A percentile compares a stretch with the other conserved stretches of the same genome.
phyloP scores from a whole-genome alignment of 129 eudicot species.

The Heracleum sosnowskyi region DNA sequence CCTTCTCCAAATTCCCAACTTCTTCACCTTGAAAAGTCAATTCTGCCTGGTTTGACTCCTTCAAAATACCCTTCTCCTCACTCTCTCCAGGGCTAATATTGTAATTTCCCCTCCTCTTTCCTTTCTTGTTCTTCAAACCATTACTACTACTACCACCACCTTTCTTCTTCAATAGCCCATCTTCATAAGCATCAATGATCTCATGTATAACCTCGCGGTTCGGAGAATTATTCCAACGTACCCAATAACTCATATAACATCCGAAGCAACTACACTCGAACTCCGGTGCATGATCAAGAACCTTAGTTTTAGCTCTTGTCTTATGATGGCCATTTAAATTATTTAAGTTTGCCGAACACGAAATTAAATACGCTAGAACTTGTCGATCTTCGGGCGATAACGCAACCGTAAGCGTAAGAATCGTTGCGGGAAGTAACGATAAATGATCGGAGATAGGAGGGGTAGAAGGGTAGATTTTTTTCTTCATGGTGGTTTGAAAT shows the following conservation, averaged over 20 bases:
- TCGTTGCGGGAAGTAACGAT: conserved; percentile 38
- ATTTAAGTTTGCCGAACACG: conserved; percentile 23
- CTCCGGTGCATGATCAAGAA: conserved; percentile 21
- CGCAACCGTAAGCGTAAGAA: conserved; percentile 36
- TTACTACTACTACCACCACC: conserved; percentile 3
- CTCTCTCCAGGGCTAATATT: background rate
- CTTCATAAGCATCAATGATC: conserved; percentile 49
- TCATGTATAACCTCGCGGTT: conserved; percentile 55
- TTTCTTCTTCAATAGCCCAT: conserved; percentile 21
- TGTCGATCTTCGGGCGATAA: conserved; percentile 38
- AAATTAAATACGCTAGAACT: conserved; percentile 50
- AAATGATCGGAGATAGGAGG: conserved; percentile 32
- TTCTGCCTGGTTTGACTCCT: background rate
- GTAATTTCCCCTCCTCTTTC: conserved; percentile 25
- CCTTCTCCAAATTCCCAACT: conserved; percentile 12
- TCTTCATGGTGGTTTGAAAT: conserved; percentile 34
- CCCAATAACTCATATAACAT: conserved; percentile 57
- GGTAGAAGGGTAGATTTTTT: conserved; percentile 44
- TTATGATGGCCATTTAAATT: conserved; percentile 2
- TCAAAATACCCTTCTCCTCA: background rate
- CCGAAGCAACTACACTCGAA: conserved; percentile 44
- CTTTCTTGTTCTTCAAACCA: conserved; percentile 26
- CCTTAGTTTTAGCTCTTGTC: background rate
- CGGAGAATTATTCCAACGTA: conserved; percentile 49
- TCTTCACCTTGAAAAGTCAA: background rate